Base-by-base conservation (phyloP, 23 red algal species). In the Gracilaria gracilis region DNA sequence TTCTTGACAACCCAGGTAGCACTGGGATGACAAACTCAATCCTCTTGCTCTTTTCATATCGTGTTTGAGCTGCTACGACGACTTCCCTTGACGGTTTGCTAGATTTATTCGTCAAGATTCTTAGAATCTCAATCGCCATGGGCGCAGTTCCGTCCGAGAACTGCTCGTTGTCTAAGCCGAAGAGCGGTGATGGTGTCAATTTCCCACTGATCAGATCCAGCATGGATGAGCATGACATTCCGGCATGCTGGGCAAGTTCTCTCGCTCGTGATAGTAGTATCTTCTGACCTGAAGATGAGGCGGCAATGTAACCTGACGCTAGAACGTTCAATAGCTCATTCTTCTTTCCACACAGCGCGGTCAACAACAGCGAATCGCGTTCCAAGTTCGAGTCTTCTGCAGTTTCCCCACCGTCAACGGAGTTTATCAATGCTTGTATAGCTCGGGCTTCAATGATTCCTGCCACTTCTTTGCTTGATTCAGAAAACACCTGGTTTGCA, bases 331-430 rank as follows among this genome's bases (percentile, higher is more conserved):
- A 38, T 17, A 92, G 69, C 16, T 71, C 78, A 9, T 82, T 28
- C 39, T 92, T 92, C 50, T 92, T 61, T 36, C 79, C 89, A 58
- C 89, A 92, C 19, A 92, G 51, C 27, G 89, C 89, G 23, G 89
- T 84, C 29, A 84, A 16, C 28, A 92, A 69, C 34, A 33, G 29
- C 9, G 80, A 84, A 51, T 73, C 71, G 21, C 89, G 80, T 13
- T 92, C 77, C 46, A 92, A 57, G 16, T 42, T 48, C 9, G 34
- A 40, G 13, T 27, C 39, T 23, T 81, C 35, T 28, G 58, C 24
- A 86, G 32, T 32, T n/a, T n/a, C n/a, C 46, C 47, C 64, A 3
- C 57, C 17, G 35, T 83, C 58, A 44, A 69, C 55, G 12, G 73
- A 25, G 33, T 59, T 25, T 70, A n/a, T 55, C 20, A 95, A 65